Evolutionary conservation across 2,329 filamentous ascomycete species (phyloP).

Genomic region (Incumbomyces lentus): DNA sequence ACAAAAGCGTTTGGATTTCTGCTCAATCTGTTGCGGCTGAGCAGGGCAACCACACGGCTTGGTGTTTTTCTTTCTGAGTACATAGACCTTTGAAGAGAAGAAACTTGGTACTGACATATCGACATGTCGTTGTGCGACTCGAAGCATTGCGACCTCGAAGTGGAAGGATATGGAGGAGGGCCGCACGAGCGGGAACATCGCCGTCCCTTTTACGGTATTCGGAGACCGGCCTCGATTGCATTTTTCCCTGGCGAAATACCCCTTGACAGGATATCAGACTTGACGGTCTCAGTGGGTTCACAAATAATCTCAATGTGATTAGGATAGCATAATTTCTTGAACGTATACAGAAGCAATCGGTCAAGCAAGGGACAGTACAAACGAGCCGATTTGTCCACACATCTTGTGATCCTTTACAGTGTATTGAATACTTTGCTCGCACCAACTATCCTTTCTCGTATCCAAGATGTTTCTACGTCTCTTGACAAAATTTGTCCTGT

Average conservation of each 20-base stretch:
- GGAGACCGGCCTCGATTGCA: slow-evolving; percentile 6
- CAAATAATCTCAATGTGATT: slow-evolving; percentile 7
- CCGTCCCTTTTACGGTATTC: not conserved
- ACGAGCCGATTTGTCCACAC: not conserved
- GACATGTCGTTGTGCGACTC: not conserved
- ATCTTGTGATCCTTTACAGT: too few species aligned
- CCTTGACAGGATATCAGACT: slow-evolving; percentile 4
- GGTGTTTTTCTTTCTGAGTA: slow-evolving; percentile 8
- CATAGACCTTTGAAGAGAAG: slow-evolving; percentile 7
- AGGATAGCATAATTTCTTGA: slow-evolving; percentile 7
- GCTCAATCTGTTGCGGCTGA: not conserved
- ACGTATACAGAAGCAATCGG: slow-evolving; percentile 1
- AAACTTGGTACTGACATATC: not conserved
- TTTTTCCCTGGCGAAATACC: slow-evolving; percentile 5
- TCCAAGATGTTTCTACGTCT: too few species aligned
- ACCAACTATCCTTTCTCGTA: too few species aligned
- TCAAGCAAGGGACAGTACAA: not conserved
- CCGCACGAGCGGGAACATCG: not conserved
- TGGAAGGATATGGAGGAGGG: not conserved
- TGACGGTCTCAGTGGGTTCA: slow-evolving; percentile 4
- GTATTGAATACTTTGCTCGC: too few species aligned
- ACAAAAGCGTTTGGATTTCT: not conserved
- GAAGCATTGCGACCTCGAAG: not conserved
- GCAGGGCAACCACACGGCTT: slow-evolving; percentile 2
- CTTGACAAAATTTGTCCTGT: too few species aligned